Base-by-base conservation (phyloP, 345 rosid species). In the Ceriops tagal region DNA sequence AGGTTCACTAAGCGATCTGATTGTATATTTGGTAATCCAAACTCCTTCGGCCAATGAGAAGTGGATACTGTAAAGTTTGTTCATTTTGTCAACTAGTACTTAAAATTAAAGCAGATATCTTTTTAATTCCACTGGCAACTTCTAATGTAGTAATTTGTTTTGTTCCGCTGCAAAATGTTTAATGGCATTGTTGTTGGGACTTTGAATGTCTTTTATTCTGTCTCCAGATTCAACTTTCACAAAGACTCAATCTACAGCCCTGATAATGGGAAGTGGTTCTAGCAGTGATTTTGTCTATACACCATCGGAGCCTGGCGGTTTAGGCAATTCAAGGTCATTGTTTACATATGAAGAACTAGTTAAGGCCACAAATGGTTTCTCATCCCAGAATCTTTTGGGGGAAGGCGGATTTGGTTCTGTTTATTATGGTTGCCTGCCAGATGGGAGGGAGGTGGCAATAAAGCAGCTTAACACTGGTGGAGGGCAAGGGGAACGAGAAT, bases 341-440 rank as follows among this genome's bases (percentile, higher is more conserved):
- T 93, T 88, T 79, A 74, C 89, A 0, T 87, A 82, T 79, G 96
- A 89, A 76, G 93, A 93, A 69, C 84, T 93, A 61, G 74, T 62
- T 69, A 72, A 70, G 75, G 97, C 92, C 4, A 93, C 97, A 13
- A 71, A 91, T 73, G 93, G 87, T 28, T 93, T 93, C 85, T 84
- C 96, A 16, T 73, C 84, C 64, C 83, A 88, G 57, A 89, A 88
- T 82, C 78, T 91, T 75, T 75, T 93, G 82, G 98, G 98, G 53
- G 92, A 91, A 85, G 97, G 98, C 58, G 97, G 98, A 62, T 91
- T 91, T 85, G 97, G 98, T 75, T 66, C 81, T 66, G 98, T 93
- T 20, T 89, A 87, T 73, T 89, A 87, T 86, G 98, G 98, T 24
- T 70, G 60, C 71, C 79, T 93, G 58, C 92, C 84, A 66, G 98